Conservation (phyloP, 1,139 yeast species). For the Entelexis paramagnoliae region DNA sequence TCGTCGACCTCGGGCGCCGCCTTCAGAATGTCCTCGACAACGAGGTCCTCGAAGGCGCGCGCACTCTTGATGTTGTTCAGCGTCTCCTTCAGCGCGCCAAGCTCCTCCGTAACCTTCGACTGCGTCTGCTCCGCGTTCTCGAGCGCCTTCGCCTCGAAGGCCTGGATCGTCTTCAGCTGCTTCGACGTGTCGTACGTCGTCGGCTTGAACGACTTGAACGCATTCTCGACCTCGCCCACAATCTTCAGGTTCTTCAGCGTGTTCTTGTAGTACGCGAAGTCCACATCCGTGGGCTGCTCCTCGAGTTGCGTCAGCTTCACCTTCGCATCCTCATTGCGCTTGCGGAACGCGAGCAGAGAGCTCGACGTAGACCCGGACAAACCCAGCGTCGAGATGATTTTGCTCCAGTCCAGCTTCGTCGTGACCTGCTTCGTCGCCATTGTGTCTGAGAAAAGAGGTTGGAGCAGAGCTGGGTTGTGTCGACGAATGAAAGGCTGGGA, state of each 20-base stretch:
- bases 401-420: constrained; percentile 90
- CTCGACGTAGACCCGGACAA: constrained; percentile 87
- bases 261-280: constrained; percentile 69
- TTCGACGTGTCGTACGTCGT: constrained; percentile 75
- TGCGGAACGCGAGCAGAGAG: constrained; percentile 82
- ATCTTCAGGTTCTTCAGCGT: constrained; percentile 72
- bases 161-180: constrained; percentile 83
- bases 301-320: constrained; percentile 61
- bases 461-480: constrained; percentile 4
- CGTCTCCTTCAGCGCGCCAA: constrained; percentile 75
- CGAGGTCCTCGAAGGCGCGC: constrained; percentile 94
- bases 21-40: constrained; percentile 85
- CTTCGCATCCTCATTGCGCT: constrained; percentile 97
- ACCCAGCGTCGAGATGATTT: constrained; percentile 78
- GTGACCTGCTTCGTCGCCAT: constrained; percentile 40
- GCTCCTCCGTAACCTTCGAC: constrained; percentile 74
- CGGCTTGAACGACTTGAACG: constrained; percentile 68
- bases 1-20: constrained; percentile 97
- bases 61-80: constrained; percentile 90
- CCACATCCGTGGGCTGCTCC: constrained; percentile 65
- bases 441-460: constrained; percentile 4
- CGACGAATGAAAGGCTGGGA: constrained; percentile 12
- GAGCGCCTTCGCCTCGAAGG: constrained; percentile 89
- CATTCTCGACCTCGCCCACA: constrained; percentile 70
- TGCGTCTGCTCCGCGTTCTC: constrained; percentile 95